phyloP scores from a whole-genome alignment of 106 monocot species.

The Dendrobium officinale region DNA sequence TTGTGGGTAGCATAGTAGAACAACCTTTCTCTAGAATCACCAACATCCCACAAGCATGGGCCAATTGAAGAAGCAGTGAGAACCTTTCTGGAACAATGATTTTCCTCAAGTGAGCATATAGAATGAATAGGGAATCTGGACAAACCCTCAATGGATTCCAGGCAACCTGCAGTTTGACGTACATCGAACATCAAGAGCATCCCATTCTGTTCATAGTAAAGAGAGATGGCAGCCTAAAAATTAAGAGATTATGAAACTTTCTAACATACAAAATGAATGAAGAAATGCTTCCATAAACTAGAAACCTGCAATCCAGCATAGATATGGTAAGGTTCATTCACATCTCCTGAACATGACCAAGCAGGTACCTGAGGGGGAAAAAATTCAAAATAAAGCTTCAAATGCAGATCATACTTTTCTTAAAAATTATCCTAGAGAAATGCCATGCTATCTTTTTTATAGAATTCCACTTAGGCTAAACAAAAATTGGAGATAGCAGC shows the following conservation, averaged over 20 bases:
- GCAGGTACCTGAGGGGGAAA: constrained; percentile 45
- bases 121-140: constrained; percentile 68
- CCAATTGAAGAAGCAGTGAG: constrained; percentile 81
- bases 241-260: not conserved
- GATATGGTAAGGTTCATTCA: constrained; percentile 39
- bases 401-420: not conserved
- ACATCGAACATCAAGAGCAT: constrained; percentile 73
- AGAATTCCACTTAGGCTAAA: not conserved
- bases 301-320: constrained; percentile 94
- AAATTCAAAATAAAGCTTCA: not conserved
- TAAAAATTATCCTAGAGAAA: not conserved
- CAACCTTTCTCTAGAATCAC: constrained; percentile 43
- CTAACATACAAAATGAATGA: constrained; percentile 6
- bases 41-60: constrained; percentile 70
- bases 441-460: not conserved
- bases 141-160: constrained; percentile 48
- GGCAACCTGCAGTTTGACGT: constrained; percentile 62
- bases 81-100: constrained; percentile 25
- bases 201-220: constrained; percentile 50
- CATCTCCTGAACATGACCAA: constrained; percentile 85
- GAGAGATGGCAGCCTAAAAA: not conserved
- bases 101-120: constrained; percentile 36
- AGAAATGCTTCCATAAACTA: constrained; percentile 1
- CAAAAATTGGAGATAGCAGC: not conserved
- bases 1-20: not conserved